Conservation (phyloP, 139 green algal species). For the Pseudopediastrum boryanum region DNA sequence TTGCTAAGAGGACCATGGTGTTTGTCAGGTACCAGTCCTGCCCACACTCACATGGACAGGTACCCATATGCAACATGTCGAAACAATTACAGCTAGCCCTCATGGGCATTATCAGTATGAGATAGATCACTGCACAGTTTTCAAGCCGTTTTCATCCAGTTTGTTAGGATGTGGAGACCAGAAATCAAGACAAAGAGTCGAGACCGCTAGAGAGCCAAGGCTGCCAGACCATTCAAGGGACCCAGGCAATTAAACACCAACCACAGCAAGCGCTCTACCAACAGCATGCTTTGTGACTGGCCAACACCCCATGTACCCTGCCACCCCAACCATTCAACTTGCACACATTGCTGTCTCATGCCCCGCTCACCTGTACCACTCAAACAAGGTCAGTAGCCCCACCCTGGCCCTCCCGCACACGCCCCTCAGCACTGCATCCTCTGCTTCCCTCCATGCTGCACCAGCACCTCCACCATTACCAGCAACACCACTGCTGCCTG, state of each 20-base stretch:
- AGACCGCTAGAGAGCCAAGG: too few species aligned
- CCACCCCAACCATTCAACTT: slow-evolving; percentile 36
- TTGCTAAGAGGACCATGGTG: too few species aligned
- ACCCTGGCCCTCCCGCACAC: slow-evolving; percentile 43
- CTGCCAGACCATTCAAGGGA: too few species aligned
- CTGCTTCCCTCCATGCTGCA: slow-evolving; percentile 3
- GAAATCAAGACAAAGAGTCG: too few species aligned
- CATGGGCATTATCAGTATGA: not conserved
- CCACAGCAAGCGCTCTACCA: not conserved
- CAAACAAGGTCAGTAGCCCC: slow-evolving; percentile 72
- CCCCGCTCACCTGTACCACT: too few species aligned
- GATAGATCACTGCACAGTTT: too few species aligned
- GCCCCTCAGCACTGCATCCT: slow-evolving; percentile 48
- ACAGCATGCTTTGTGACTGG: not conserved
- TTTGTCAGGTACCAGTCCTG: too few species aligned
- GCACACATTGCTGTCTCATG: too few species aligned
- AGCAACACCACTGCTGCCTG: not conserved
- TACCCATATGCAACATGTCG: not conserved
- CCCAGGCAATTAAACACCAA: not conserved
- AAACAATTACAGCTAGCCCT: not conserved
- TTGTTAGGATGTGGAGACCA: too few species aligned
- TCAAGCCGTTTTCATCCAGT: too few species aligned
- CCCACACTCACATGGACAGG: too few species aligned
- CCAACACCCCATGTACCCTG: too few species aligned
- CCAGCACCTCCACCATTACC: not conserved